Base-by-base conservation (phyloP, 1,284 basidiomycete species). In the Cutaneotrichosporon sp. region DNA sequence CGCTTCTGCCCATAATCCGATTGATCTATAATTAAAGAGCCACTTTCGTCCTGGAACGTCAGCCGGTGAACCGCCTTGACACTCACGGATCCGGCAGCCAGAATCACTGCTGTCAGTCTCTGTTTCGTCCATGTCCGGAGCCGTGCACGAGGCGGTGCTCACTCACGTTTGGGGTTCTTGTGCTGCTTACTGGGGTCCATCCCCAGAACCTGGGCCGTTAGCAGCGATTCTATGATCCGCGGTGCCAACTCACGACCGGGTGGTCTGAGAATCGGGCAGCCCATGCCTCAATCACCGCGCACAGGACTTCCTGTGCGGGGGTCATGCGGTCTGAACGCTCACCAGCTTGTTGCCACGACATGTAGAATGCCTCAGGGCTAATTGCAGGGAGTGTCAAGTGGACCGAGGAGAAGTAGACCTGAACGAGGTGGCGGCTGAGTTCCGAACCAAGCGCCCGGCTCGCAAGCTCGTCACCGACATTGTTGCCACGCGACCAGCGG, bases 281-380 rank as follows among this genome's bases (percentile, higher is more conserved):
- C 72, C 73, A 76, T 5, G 74, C 74, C 62, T 76, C 73, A 20
- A 76, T 70, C 18, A 72, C 69, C 2, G 70, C 71, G 34, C 73
- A 73, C n/a, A 76, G 57, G 4, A 65, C 69, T 57, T 74, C 74
- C 49, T 71, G 72, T 14, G 66, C 67, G 1, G 70, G 72, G 0
- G 57, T 59, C 70, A 76, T 70, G 14, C 68, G 53, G 53, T 76
- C 73, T 14, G 71, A 70, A 8, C 70, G 57, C 54, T 73, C 67
- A 10, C 70, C 74, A 16, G 72, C 72, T 33, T 67, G 47, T 7
- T 65, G 52, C 74, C 74, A 76, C 49, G 72, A 72, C 29, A 70
- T 36, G 57, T 71, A 74, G 62, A 76, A 76, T 4, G 64, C 54
- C 52, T 74, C 73, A 1, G 74, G 73, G 54, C 65, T 72, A n/a